phyloP scores from a whole-genome alignment of 495 filamentous ascomycete genomes.

The Tetracladium marchalianum region DNA sequence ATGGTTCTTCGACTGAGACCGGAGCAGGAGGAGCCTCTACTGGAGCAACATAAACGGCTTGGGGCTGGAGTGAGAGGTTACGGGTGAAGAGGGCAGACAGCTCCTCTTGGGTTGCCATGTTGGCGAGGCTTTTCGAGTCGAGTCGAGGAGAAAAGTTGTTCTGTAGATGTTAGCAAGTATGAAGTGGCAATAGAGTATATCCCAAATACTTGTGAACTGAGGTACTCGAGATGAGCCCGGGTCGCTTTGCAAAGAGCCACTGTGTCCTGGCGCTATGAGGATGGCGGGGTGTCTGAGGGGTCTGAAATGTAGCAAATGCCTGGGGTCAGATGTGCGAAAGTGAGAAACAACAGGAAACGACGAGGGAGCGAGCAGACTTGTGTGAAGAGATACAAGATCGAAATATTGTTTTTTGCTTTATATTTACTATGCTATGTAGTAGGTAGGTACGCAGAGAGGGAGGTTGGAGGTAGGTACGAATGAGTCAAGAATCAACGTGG shows the following conservation, averaged over 20 bases:
- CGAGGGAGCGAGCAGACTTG: slow-evolving; percentile 20
- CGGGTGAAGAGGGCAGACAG: slow-evolving; percentile 57
- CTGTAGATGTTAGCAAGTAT: slow-evolving; percentile 11
- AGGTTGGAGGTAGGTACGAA: background rate
- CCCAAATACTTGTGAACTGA: slow-evolving; percentile 23
- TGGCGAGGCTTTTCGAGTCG: slow-evolving; percentile 17
- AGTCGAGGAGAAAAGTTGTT: background rate
- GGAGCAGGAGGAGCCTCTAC: slow-evolving; percentile 17
- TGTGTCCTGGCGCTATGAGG: slow-evolving; percentile 9
- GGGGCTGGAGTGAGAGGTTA: slow-evolving; percentile 46
- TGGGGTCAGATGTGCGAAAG: slow-evolving; percentile 17
- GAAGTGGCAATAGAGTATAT: background rate
- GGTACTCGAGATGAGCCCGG: slow-evolving; percentile 12
- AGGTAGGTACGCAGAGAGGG: slow-evolving; percentile 11
- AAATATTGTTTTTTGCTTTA: slow-evolving; percentile 29
- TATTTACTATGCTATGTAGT: slow-evolving; percentile 47
- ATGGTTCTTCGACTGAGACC: slow-evolving; percentile 19
- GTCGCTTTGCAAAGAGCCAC: slow-evolving; percentile 17
- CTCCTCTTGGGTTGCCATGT: slow-evolving; percentile 50
- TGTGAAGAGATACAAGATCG: slow-evolving; percentile 19
- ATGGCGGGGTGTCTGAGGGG: slow-evolving; percentile 20
- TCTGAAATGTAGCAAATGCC: slow-evolving; percentile 19
- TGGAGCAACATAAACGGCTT: slow-evolving; percentile 21
- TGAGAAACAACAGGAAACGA: slow-evolving; percentile 16
- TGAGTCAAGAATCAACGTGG: too few relatives aligned